Conservation (phyloP, 805 yeast genomes). For the Nakazawaea sp. region DNA sequence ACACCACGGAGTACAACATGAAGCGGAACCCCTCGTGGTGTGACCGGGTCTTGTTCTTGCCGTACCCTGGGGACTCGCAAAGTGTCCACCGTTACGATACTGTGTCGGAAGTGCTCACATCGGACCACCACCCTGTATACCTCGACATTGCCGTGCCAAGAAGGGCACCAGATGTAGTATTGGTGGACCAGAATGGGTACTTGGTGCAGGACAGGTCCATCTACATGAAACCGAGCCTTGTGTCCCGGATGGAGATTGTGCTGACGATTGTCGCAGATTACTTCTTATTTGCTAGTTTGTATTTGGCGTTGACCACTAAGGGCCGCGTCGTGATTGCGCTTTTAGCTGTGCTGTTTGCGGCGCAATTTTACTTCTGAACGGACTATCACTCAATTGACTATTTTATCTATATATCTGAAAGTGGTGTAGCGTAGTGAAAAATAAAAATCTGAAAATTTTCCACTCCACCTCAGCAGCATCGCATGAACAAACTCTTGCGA, state of each 20-base stretch:
- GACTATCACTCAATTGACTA: not conserved
- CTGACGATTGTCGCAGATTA: constrained; percentile 3
- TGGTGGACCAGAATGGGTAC: constrained; percentile 21
- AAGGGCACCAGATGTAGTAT: constrained; percentile 32
- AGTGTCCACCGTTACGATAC: constrained; percentile 39
- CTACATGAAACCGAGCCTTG: constrained; percentile 17
- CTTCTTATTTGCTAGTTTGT: not conserved
- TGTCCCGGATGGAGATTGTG: not conserved
- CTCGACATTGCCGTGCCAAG: constrained; percentile 42
- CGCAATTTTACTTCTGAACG: not conserved
- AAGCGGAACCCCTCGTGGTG: constrained; percentile 86
- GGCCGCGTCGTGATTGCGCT: constrained; percentile 3
- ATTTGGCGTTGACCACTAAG: constrained; percentile 1
- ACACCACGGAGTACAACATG: constrained; percentile 37
- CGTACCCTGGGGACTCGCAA: constrained; percentile 23
- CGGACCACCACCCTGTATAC: constrained; percentile 82
- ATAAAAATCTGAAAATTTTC: not conserved
- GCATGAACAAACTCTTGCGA: not conserved
- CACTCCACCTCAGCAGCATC: not conserved
- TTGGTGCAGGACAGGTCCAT: constrained; percentile 19
- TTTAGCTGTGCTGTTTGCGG: constrained; percentile 1
- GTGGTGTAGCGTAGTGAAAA: too few relatives aligned
- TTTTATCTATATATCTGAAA: too few relatives aligned
- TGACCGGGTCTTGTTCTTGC: constrained; percentile 66
- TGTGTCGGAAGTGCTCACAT: constrained; percentile 37